Conservation (phyloP, 1,284 basidiomycete species). For the Boletellus deceptivus region DNA sequence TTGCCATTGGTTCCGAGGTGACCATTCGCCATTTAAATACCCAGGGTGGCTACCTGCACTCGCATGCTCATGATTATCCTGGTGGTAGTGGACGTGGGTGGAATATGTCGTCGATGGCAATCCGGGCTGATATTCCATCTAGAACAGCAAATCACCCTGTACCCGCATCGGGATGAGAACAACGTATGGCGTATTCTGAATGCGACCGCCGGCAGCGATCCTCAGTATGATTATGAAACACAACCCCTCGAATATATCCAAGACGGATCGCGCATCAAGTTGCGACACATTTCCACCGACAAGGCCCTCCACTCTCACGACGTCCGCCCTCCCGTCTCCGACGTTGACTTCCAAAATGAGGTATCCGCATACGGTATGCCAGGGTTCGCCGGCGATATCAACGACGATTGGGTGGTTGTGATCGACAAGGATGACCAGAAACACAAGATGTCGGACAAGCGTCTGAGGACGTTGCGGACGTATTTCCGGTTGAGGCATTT, state of each 20-base stretch:
- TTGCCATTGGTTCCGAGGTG: slow-evolving; percentile 83
- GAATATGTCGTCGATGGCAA: background rate
- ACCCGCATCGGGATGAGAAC: slow-evolving; percentile 93
- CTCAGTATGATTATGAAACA: slow-evolving; percentile 54
- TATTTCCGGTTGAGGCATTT: slow-evolving; percentile 85
- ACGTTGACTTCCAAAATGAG: slow-evolving; percentile 99
- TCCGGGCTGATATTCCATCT: slow-evolving; percentile 10
- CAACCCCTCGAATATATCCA: slow-evolving; percentile 65
- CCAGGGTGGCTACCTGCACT: slow-evolving; percentile 97
- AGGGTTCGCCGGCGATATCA: slow-evolving; percentile 84
- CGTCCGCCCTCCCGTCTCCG: slow-evolving; percentile 90
- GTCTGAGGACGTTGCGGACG: slow-evolving; percentile 79
- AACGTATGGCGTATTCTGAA: slow-evolving; percentile 88
- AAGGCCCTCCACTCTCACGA: slow-evolving; percentile 96
- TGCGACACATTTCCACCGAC: slow-evolving; percentile 80
- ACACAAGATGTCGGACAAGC: slow-evolving; percentile 56
- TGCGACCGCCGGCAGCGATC: slow-evolving; percentile 51
- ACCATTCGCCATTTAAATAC: slow-evolving; percentile 91
- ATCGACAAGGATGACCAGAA: slow-evolving; percentile 58
- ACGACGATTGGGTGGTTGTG: slow-evolving; percentile 96
- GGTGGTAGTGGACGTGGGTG: slow-evolving; percentile 77
- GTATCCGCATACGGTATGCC: slow-evolving; percentile 93
- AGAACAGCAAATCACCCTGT: slow-evolving; percentile 98
- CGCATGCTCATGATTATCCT: slow-evolving; percentile 89
- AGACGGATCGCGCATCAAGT: slow-evolving; percentile 73